These are phyloP conservation scores for Eucalyptus marginata DNA, from an alignment of 345 rosid species.

Conservation along the genomic window DNA sequence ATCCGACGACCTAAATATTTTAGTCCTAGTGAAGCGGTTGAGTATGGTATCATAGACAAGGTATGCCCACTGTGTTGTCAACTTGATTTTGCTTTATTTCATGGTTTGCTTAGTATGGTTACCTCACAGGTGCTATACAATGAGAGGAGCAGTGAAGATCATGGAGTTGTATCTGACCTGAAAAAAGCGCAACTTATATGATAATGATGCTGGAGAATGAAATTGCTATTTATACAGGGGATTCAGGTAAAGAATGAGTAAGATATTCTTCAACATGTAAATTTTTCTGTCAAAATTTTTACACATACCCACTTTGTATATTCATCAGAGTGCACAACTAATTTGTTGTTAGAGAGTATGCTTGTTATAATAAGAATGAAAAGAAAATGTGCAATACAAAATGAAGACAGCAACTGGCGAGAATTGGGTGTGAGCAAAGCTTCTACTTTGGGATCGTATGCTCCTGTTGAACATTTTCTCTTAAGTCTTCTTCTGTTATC, in stretches of 20 bases:
- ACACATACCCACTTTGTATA: background rate
- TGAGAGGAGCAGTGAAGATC: conserved; percentile 52
- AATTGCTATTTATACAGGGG: background rate
- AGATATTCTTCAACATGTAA: background rate
- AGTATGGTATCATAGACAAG: conserved; percentile 93
- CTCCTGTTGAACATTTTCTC: background rate
- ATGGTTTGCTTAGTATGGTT: background rate
- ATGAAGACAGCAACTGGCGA: background rate
- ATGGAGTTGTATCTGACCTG: conserved; percentile 54
- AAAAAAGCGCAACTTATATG: conserved; percentile 43
- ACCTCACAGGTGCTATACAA: conserved; percentile 64
- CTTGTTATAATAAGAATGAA: background rate
- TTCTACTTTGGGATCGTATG: background rate
- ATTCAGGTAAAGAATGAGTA: conserved; percentile 1
- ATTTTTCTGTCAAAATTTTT: background rate
- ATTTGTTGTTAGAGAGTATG: background rate
- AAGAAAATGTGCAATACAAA: background rate
- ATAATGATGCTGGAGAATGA: background rate
- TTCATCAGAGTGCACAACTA: background rate
- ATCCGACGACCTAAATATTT: conserved; percentile 80
- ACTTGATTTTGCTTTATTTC: background rate
- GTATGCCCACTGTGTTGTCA: conserved; percentile 5
- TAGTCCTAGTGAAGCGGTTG: conserved; percentile 66
- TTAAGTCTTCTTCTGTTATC: background rate
- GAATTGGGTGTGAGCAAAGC: background rate